Evolutionary conservation across 2,329 filamentous ascomycete genomes (phyloP), one percentile per base, ranked within the genome.

Genomic region (Venturia oleaginea): DNA sequence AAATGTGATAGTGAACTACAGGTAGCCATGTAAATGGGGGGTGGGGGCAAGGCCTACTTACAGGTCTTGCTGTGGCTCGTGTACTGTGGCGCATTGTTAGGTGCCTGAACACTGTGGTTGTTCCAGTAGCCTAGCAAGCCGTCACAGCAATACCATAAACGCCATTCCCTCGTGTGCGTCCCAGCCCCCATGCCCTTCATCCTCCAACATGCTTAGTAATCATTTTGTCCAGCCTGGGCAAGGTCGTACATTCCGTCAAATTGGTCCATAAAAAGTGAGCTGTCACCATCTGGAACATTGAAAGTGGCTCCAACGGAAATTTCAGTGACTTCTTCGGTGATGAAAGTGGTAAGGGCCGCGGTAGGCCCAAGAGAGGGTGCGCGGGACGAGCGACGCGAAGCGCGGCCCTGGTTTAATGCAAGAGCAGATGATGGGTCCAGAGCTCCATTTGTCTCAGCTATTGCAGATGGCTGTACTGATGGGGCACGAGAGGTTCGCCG

Each of bases 201-300:
- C 7, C 15, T 34, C 27, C 27, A 34, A 32, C 5, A 57, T 57
- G 22, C 22, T 11, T 24, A 51, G n/a, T 24, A 51, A n/a, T 57
- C 51, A 22, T 57, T 19, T 3, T 34, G 24, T 57, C 51, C 51
- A 22, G 27, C 34, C 30, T 57, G 51, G 34, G 51, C 34, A 30
- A 57, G 51, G 34, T 57, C 51, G 7, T 57, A 57, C 30, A 57
- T 8, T 34, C 51, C 51, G 34, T 30, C 24, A 10, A 30, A 34
- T n/a, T 57, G 51, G 24, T 57, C 43, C 5, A 62, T 27, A 42
- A 62, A 62, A 30, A 61, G 37, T 10, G 60, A 62, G 60, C 60
- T 62, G 19, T 62, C 60, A 7, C 43, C 59, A 10, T 62, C 60
- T 17, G 60, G 60, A 5, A 62, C 60, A 34, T 24, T 48, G 24